Percentiles rank a stretch among this genome's conserved stretches.
These are phyloP conservation scores for Jatropha podagrica DNA, from an alignment of 441 rosid genomes.

Conservation along the genomic window DNA sequence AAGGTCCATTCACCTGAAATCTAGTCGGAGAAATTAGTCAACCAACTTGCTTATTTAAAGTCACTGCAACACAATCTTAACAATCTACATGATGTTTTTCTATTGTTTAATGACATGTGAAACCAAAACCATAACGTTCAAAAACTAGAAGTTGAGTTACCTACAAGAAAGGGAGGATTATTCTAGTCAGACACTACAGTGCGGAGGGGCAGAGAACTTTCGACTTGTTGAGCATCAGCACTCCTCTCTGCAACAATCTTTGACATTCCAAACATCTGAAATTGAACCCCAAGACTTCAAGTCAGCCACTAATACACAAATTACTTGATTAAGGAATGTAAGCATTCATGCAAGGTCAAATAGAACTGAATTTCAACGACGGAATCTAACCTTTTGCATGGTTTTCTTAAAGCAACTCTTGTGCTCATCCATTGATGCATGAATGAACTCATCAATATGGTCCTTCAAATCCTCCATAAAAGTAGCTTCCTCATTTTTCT, in stretches of 20 bases:
- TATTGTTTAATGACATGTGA: not conserved
- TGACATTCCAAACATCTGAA: slow-evolving; percentile 37
- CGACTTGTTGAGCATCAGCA: slow-evolving; percentile 53
- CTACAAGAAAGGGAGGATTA: not conserved
- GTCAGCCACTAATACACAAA: not conserved
- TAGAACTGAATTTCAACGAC: not conserved
- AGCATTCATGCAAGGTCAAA: not conserved
- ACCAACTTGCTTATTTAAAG: not conserved
- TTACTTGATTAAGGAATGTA: not conserved
- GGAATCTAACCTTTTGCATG: slow-evolving; percentile 53
- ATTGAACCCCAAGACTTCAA: not conserved
- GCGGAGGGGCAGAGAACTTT: slow-evolving; percentile 59
- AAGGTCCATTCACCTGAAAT: not conserved
- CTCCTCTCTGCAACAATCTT: slow-evolving; percentile 28
- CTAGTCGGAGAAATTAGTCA: not conserved
- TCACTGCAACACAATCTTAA: not conserved
- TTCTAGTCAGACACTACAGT: slow-evolving; percentile 49
- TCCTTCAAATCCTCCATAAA: slow-evolving; percentile 76
- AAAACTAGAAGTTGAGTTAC: not conserved
- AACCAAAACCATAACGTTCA: not conserved
- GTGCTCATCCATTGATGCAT: slow-evolving; percentile 90
- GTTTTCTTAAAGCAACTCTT: slow-evolving; percentile 79
- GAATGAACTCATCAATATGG: slow-evolving; percentile 81
- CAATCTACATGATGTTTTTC: not conserved
- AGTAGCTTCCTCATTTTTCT: slow-evolving; percentile 66